Base-by-base conservation (phyloP, 1,139 yeast species). In the Lizanozyma gosingica region DNA sequence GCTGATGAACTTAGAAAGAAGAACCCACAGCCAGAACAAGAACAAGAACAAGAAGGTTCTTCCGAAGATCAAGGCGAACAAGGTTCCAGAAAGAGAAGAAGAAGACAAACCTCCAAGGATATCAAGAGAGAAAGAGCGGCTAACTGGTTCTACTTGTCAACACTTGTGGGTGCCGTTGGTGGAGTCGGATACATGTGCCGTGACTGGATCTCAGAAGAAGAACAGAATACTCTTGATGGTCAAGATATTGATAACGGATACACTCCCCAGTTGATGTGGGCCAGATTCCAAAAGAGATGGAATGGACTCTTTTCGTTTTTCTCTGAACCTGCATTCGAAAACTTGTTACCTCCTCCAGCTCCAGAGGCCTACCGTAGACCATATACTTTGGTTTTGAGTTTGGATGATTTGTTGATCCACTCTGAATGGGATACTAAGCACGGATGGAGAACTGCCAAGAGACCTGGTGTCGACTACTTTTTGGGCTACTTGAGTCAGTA, bases 371-470 rank as follows among this genome's bases (percentile, higher is more conserved):
- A 90, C 62, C 85, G 92, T 57, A 83, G 96, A 57, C 96, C 97
- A 34, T 67, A 85, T 59, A 92, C 99, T 2, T 71, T 92, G 51
- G 97, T 92, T 4, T 65, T 92, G 50, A 83, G 88, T 18, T 73
- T 92, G 54, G 98, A 92, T 52, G 98, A 92, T 57, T 70, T 92
- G 46, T 74, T 92, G 59, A 78, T 90, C 45, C 96, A 92, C 62
- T 82, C 95, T 37, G 86, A 83, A 46, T 92, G 98, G 98, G 78
- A 85, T 45, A 80, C 88, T 50, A 80, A 86, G 61, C 75, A 81
- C 57, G 98, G 98, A 41, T 92, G 99, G 99, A 81, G 95, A 67
- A 92, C 97, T 16, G 97, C 95, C 36, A 94, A 94, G 72, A 85
- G 99, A 68, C 98, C 98, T 36, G 99, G 98, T 45, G 80, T 87